Percentiles rank a stretch among this genome's conserved stretches.
These are phyloP conservation scores for Colletotrichum karsti DNA, from an alignment of 2,329 filamentous ascomycete species.

Conservation along the genomic window DNA sequence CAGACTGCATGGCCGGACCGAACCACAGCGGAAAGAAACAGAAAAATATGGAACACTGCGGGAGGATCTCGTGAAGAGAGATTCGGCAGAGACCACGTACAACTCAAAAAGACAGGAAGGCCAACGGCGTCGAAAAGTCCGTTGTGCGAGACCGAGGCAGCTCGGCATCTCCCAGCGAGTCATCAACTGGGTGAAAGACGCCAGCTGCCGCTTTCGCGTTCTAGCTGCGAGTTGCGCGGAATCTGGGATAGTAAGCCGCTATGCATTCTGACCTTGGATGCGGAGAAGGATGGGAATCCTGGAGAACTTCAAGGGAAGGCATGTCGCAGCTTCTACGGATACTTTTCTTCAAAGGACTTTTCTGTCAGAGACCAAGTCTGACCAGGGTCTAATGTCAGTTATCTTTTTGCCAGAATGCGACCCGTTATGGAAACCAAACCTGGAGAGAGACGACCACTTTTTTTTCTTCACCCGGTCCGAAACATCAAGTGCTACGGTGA, in stretches of 20 bases:
- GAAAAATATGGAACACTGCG: neutral
- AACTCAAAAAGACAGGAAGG: neutral
- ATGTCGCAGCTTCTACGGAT: neutral
- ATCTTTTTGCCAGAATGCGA: neutral
- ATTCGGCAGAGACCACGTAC: neutral
- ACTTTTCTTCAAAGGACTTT: neutral
- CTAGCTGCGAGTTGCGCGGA: neutral
- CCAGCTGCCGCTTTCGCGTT: neutral
- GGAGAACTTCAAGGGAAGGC: conserved; percentile 8
- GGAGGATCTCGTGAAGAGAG: neutral
- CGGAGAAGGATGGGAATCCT: conserved; percentile 18
- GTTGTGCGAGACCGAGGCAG: neutral
- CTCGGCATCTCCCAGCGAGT: neutral
- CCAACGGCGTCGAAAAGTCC: neutral
- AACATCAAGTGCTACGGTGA: neutral
- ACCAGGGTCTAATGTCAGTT: neutral
- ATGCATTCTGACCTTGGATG: neutral
- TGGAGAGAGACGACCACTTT: neutral
- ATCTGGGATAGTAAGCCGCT: neutral
- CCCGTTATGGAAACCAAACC: neutral
- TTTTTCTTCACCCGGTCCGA: neutral
- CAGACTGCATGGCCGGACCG: conserved; percentile 8
- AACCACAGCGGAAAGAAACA: neutral
- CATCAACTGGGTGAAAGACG: neutral
- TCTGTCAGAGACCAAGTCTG: neutral